Conservation (phyloP, 768 basidiomycete genomes). For the Candolleomyces aberdarensis region DNA sequence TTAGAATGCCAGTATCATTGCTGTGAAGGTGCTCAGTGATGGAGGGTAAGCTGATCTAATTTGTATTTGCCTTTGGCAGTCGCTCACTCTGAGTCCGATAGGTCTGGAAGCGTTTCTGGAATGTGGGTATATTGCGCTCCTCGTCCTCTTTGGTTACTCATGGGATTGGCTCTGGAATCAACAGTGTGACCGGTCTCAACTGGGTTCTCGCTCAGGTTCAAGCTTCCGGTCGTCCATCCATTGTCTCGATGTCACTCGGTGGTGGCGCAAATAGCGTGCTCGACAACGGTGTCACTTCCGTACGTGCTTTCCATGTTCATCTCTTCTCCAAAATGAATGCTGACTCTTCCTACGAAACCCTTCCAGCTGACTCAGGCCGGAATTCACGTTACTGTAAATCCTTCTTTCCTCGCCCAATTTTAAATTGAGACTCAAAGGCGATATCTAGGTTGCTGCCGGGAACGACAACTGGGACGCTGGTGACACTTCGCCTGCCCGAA, state of each 20-base stretch:
- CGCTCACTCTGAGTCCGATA: constrained; percentile 1
- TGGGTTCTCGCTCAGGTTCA: constrained; percentile 20
- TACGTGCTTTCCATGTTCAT: constrained; percentile 3
- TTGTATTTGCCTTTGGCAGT: background rate
- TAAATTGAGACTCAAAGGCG: background rate
- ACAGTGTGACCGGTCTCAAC: constrained; percentile 24
- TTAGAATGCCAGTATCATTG: constrained; percentile 29
- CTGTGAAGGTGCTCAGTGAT: constrained; percentile 39
- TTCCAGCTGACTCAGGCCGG: constrained; percentile 21
- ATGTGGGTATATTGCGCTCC: constrained; percentile 9
- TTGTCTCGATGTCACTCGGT: constrained; percentile 32
- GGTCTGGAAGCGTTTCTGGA: constrained; percentile 16
- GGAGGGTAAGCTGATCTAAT: background rate
- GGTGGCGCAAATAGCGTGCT: constrained; percentile 21
- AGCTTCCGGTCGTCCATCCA: constrained; percentile 19
- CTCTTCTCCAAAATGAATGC: background rate
- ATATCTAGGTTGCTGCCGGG: constrained; percentile 29
- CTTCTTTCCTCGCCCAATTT: background rate
- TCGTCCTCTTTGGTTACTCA: background rate
- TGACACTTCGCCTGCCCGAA: constrained; percentile 32
- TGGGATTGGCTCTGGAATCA: background rate
- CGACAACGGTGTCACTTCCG: constrained; percentile 25
- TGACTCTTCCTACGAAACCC: background rate
- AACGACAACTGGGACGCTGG: constrained; percentile 30
- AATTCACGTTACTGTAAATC: constrained; percentile 24